Base-by-base conservation (phyloP, 305 asterid genomes). In the Fraxinus baroniana region DNA sequence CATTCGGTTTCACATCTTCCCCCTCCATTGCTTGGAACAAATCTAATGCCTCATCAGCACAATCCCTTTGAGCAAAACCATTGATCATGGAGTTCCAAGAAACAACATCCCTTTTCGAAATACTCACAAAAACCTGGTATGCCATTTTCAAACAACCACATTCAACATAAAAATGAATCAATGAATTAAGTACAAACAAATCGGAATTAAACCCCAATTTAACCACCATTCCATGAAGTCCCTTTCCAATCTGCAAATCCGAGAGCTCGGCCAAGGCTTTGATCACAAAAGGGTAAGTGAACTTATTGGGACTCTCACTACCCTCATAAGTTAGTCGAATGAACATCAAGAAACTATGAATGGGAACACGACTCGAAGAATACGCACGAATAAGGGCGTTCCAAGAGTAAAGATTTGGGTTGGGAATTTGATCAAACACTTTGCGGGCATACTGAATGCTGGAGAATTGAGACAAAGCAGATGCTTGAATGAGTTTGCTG, bases 21-120 rank as follows among this genome's bases (percentile, higher is more conserved):
- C 64, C 80, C 77, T 84, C 91, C 97, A 93, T 91, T 36, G 72
- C 41, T 3, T 10, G 82, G 64, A 92, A 92, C 83, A 89, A 72
- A 22, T 89, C 91, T 73, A 90, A 70, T 0, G 94, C 92, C 76
- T 87, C 87, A 6, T 90, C 93, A 68, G 71, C 88, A 57, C 78
- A 84, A 2, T 84, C 93, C 39, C 81, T 86, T 60, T 80, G 87
- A 10, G 90, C 92, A 78, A 89, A 88, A 7, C 97, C 95, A 46
- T 89, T 85, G 49, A 93, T 87, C 89, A 92, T 85, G 30, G 97
- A 88, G 84, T 92, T 93, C 97, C 98, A 91, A 7, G 97, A 90
- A 78, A 94, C 92, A 10, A 91, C 91, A 84, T 94, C 98, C 87
- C 87, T 89, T 20, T 72, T 87, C 9, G 87, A 87, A 93, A 90